Evolutionary conservation across 2,329 filamentous ascomycete genomes (phyloP), one percentile per base, ranked within the genome.

Genomic region (Fusarium compactum): DNA sequence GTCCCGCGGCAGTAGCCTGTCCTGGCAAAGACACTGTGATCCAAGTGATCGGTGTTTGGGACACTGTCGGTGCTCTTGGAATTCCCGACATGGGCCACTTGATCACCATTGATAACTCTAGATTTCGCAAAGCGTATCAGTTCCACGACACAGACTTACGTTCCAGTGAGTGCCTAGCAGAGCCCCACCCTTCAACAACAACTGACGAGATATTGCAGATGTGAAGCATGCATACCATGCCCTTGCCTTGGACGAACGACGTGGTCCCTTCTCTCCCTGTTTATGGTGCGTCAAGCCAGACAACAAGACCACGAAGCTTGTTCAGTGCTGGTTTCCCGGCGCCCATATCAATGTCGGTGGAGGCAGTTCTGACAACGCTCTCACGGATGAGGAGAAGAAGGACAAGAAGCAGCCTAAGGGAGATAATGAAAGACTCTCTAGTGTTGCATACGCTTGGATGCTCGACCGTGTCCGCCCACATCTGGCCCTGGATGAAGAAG

Each of bases 181-280:
- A 1, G 6, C 16, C 32, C 9, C 2, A 1, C 18, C 34, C 6
- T 38, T n/a, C 1, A 4, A 12, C 6, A 8, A 12, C 16, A 8
- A 29, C 34, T 53, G 3, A 53, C 7, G 8, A 4, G 8, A 2
- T 10, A 18, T 18, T 14, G 6, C 10, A 61, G 51, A 61, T 16
- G 58, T 61, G 5, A 61, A 61, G 16, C 51, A 61, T 57, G 58
- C 58, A 10, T 61, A 61, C 51, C 58, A 61, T 34, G 58, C 58
- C 1, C 58, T 61, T 3, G 51, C 58, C 11, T 7, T 61, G 4
- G 58, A 61, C 6, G 58, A 61, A 48, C 51, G 34, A 9, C 58
- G 58, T 15, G 51, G 58, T 6, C 58, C 58, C 5, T 61, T 61
- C 14, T 22, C 58, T 14, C 58, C 58, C 8, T 61, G 58, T 11